phyloP scores from a whole-genome alignment of 106 monocot genomes.

The Cymbidium sinense region DNA sequence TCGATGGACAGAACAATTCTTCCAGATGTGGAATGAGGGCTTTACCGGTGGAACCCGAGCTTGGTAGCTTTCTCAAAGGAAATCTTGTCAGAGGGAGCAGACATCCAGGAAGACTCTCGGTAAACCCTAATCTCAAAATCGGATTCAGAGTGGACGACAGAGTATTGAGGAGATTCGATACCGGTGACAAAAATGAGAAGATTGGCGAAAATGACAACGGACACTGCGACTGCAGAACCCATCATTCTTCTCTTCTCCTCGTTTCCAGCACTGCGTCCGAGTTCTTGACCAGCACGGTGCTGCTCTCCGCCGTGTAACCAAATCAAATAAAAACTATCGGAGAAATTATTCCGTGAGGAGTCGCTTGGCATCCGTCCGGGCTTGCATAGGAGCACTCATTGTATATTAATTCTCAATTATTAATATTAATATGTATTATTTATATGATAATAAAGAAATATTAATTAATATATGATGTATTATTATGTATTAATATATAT shows the following conservation, averaged over 20 bases:
- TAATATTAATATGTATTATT: too few species aligned
- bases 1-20: not conserved
- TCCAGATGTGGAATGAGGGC: not conserved
- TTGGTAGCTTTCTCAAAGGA: slow-evolving; percentile 79
- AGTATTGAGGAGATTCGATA: slow-evolving; percentile 65
- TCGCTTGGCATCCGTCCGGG: too few species aligned
- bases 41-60: slow-evolving; percentile 65
- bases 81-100: slow-evolving; percentile 49
- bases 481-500: too few species aligned
- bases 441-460: too few species aligned
- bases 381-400: too few species aligned
- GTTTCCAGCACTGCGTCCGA: too few species aligned
- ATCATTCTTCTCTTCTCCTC: not conserved
- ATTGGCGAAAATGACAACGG: slow-evolving; percentile 1
- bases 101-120: slow-evolving; percentile 65
- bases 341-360: too few species aligned
- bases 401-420: too few species aligned
- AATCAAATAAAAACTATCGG: too few species aligned
- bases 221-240: not conserved
- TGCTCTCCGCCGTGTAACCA: too few species aligned
- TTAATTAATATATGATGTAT: too few species aligned
- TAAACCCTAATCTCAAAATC: slow-evolving; percentile 79
- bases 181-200: slow-evolving; percentile 8
- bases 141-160: slow-evolving; percentile 63
- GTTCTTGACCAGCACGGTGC: too few species aligned